Evolutionary conservation across 306 rosid genomes (phyloP), one percentile per base, ranked within the genome.

Genomic region (Ormosia semicastrata): DNA sequence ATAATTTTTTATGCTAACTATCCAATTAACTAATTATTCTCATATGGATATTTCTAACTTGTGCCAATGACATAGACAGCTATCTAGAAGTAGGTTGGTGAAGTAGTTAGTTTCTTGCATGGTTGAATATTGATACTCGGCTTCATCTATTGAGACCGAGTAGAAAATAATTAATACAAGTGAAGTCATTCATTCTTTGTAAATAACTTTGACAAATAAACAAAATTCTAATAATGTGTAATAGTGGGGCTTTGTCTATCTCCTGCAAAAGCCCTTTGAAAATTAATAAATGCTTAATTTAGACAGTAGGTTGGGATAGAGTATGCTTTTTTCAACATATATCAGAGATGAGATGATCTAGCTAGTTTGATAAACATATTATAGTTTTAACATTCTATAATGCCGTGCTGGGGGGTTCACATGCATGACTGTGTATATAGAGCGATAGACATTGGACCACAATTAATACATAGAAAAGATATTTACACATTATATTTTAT

Each of bases 61-160:
- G 73, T 5, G 73, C 73, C 56, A 44, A 6, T 44, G 73, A 68
- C 57, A 44, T 18, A 7, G 33, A 17, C 63, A 58, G 32, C 24
- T 14, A 58, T 49, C 46, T 12, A 34, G 14, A 3, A 52, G 8
- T 34, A 52, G 15, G 10, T 71, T 52, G 15, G 15, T 30, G 60
- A 34, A 72, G 77, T 53, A 52, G 77, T 72, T 53, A 17, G 33
- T 72, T 72, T 72, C 77, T 72, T 72, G 65, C 56, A n/a, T n/a
- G n/a, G 15, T 34, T 72, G 36, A 71, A 34, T 71, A 30, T 11
- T 5, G 12, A 29, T 29, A 39, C 8, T 68, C 10, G 6, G 47
- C 10, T 46, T 69, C 58, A 10, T 68, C 3, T 29, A 43, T 4
- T 12, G 6, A n/a, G 40, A 32, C 33, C 6, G 12, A 65, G 11